Evolutionary conservation across 345 rosid genomes (phyloP), one percentile per base, ranked within the genome.

Genomic region (Aquilaria yunnanensis): DNA sequence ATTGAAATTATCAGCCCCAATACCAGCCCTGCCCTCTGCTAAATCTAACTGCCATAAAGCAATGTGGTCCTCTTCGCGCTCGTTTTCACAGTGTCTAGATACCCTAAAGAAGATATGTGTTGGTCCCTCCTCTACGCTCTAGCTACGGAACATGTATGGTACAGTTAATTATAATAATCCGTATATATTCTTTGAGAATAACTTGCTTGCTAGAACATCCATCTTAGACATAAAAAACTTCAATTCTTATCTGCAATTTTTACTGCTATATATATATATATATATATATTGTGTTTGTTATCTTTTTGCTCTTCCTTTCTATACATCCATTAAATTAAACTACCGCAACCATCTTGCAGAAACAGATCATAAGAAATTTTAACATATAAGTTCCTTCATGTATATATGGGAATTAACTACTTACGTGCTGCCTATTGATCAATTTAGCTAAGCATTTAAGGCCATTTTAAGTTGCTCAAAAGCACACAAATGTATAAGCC

Each of bases 91-190:
- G 54, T 30, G 61, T 62, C 70, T 77, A 72, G 83, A 76, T 77
- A 84, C 86, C 75, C 75, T 79, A 79, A 84, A 79, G 85, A 75
- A 61, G 54, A 30, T 32, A 30, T 14, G 49, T 14, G 13, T 81
- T 81, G 89, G 89, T 84, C 89, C 89, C 84, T 79, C 82, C 72
- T 74, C 81, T 77, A 67, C 55, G 52, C 60, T 46, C 48, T 31
- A 53, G 67, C 52, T 32, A 51, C 77, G 68, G 74, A 77, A 75
- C 72, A 62, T 23, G 75, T 75, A 68, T 72, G 65, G 55, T 23
- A 23, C 23, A 23, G 23, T 23, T 23, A 23, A 23, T 23, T 23
- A 23, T 23, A 23, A 23, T 71, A 73, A 45, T 64, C 75, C 54
- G 57, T 56, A 55, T 33, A 54, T 66, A 23, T 51, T 51, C 47